These are phyloP conservation scores for Sporothrix pallida DNA, from an alignment of 2,329 filamentous ascomycete species.

Conservation along the genomic window DNA sequence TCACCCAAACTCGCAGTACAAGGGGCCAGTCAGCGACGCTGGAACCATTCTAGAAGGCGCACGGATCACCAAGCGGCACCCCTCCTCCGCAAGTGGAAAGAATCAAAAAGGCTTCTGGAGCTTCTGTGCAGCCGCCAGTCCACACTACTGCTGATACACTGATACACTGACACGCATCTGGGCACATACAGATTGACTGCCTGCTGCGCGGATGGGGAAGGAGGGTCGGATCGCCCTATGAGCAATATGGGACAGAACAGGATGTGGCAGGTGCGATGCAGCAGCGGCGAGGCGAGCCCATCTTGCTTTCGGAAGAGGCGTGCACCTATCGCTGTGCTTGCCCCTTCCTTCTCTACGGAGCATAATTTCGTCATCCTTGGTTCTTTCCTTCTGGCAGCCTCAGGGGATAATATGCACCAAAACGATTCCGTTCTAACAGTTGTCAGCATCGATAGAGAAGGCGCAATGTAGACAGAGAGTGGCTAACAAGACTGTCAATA, in stretches of 20 bases:
- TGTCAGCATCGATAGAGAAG: background rate
- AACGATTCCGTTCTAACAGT: background rate
- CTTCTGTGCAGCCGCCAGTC: constrained; percentile 38
- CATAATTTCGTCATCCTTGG: background rate
- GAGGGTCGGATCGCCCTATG: constrained; percentile 20
- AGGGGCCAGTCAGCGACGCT: constrained; percentile 34
- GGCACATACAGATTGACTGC: background rate
- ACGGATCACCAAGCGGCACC: constrained; percentile 38
- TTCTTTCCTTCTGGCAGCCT: background rate
- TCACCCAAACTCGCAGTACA: constrained; percentile 26
- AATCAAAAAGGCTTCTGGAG: constrained; percentile 37
- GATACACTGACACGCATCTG: background rate
- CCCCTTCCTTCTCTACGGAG: background rate
- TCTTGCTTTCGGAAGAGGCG: background rate
- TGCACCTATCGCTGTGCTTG: background rate
- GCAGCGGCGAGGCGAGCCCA: background rate
- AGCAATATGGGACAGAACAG: constrained; percentile 15
- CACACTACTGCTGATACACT: constrained; percentile 16
- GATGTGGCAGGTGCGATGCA: constrained; percentile 15
- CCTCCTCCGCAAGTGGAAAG: constrained; percentile 30
- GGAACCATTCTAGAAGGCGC: constrained; percentile 41
- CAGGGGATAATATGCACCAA: background rate
- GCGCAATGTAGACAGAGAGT: background rate
- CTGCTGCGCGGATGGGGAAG: constrained; percentile 13
- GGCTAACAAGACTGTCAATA: background rate